These are phyloP conservation scores for Moesziomyces antarcticus DNA, from an alignment of 1,284 basidiomycete genomes.

Conservation along the genomic window DNA sequence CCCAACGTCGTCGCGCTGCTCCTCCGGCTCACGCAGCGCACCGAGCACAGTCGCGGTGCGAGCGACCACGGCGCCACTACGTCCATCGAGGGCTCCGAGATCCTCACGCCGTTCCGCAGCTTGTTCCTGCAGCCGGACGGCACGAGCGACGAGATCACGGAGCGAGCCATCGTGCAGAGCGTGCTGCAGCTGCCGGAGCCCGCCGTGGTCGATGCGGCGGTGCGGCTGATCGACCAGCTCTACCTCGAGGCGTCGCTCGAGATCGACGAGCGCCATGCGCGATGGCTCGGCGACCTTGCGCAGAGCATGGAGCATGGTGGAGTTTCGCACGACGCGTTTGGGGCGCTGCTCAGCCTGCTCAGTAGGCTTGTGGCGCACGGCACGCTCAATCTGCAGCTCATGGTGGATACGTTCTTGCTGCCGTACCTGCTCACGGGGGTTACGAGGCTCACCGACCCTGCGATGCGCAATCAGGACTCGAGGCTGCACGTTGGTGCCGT, in stretches of 20 bases:
- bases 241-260: constrained; percentile 50
- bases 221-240: constrained; percentile 42
- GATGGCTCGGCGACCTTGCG: constrained; percentile 37
- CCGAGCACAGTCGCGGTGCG: neutral
- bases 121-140: constrained; percentile 38
- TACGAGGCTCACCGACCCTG: constrained; percentile 33
- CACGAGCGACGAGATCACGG: constrained; percentile 41
- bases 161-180: constrained; percentile 37
- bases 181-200: constrained; percentile 16
- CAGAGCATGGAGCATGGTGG: constrained; percentile 18
- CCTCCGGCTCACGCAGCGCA: constrained; percentile 17
- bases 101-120: constrained; percentile 28
- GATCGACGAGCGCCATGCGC: constrained; percentile 46
- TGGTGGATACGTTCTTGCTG: constrained; percentile 33
- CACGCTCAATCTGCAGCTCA: constrained; percentile 43
- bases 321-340: constrained; percentile 4
- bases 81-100: constrained; percentile 24
- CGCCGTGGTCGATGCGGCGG: constrained; percentile 18
- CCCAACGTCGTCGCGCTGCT: constrained; percentile 32
- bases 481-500: constrained; percentile 13
- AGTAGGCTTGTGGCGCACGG: constrained; percentile 30
- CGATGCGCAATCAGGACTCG: constrained; percentile 19
- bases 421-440: constrained; percentile 22
- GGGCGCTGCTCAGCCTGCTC: constrained; percentile 23
- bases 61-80: constrained; percentile 4